These are phyloP conservation scores for Candida wancherniae DNA, from an alignment of 805 yeast genomes.

Conservation along the genomic window DNA sequence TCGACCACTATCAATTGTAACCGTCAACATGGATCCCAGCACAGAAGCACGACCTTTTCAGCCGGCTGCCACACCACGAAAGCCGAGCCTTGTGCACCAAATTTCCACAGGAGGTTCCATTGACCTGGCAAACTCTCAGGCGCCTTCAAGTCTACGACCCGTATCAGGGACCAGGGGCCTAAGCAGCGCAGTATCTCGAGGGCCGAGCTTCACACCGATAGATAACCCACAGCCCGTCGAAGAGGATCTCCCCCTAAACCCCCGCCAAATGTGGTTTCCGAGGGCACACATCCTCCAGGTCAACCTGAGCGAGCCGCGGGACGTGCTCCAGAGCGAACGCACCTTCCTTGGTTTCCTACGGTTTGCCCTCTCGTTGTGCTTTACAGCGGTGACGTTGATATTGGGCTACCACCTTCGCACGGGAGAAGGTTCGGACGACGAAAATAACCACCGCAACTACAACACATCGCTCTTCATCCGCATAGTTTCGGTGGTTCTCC, in stretches of 20 bases:
- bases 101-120: too few relatives aligned
- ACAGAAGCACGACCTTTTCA: too few relatives aligned
- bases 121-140: too few relatives aligned
- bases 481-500: constrained; percentile 33
- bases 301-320: constrained; percentile 43
- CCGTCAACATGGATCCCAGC: too few relatives aligned
- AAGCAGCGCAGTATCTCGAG: too few relatives aligned
- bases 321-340: constrained; percentile 49
- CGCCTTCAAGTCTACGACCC: too few relatives aligned
- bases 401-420: constrained; percentile 40
- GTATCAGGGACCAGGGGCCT: too few relatives aligned
- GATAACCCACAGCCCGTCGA: background rate
- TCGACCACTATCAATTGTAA: too few relatives aligned
- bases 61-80: too few relatives aligned
- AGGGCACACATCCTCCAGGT: constrained; percentile 9
- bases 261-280: constrained; percentile 10
- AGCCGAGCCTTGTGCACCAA: too few relatives aligned
- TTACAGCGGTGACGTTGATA: constrained; percentile 44
- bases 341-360: constrained; percentile 48
- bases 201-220: background rate
- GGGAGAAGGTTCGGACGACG: background rate
- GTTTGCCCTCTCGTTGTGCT: constrained; percentile 40
- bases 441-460: constrained; percentile 1
- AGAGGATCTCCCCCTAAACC: constrained; percentile 1
- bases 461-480: constrained; percentile 7